Conservation (phyloP, 2,329 filamentous ascomycete species). For the Capronia americana region DNA sequence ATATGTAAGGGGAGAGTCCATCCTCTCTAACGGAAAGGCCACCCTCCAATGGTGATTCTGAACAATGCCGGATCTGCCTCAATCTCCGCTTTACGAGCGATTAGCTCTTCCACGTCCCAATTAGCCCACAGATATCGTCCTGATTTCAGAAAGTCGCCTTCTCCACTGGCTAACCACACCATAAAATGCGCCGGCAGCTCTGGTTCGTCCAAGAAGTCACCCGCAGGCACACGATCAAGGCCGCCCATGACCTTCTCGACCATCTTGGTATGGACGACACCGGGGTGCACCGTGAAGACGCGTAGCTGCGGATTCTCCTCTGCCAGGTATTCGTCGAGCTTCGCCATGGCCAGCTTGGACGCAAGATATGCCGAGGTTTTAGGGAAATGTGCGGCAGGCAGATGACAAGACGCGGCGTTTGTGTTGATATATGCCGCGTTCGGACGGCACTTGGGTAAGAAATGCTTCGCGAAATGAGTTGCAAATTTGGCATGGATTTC, state of each 20-base stretch:
- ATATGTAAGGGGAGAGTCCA: not conserved
- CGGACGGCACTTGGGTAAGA: constrained; percentile 48
- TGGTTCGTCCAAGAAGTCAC: constrained; percentile 29
- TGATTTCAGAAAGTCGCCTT: constrained; percentile 50
- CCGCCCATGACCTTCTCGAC: constrained; percentile 36
- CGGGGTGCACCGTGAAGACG: constrained; percentile 53
- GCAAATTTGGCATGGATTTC: constrained; percentile 58
- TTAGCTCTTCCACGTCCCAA: constrained; percentile 56
- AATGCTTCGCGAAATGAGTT: constrained; percentile 45
- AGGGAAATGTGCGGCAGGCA: constrained; percentile 12
- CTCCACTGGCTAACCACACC: constrained; percentile 49
- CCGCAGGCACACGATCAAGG: constrained; percentile 26
- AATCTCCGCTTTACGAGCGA: constrained; percentile 48
- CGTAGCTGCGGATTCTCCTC: constrained; percentile 50
- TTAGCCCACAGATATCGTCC: constrained; percentile 47
- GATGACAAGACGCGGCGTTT: constrained; percentile 31
- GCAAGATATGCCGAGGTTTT: constrained; percentile 47
- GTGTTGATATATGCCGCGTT: constrained; percentile 47
- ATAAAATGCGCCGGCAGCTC: constrained; percentile 41
- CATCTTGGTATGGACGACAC: constrained; percentile 46
- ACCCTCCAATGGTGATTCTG: constrained; percentile 32
- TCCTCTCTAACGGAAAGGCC: constrained; percentile 31
- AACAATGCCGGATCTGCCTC: constrained; percentile 24
- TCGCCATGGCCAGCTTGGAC: constrained; percentile 52
- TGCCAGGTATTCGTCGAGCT: constrained; percentile 52